phyloP scores from a whole-genome alignment of 257 asterid species.

The Nicotiana otophora region DNA sequence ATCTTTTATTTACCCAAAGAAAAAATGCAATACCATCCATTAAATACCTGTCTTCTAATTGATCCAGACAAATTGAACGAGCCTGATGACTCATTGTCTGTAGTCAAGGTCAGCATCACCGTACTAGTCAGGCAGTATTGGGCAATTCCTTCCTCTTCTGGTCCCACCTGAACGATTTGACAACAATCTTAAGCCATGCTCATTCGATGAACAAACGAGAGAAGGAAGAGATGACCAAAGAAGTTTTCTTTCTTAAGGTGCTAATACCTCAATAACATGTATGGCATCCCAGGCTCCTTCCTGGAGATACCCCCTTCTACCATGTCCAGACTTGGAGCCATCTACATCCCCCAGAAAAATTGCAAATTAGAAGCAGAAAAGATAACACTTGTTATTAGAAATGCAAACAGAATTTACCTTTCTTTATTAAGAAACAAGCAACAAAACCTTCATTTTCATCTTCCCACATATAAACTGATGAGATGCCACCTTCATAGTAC shows the following conservation, averaged over 20 bases:
- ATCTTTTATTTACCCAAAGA: too few species aligned
- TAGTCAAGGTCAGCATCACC: conserved; percentile 91
- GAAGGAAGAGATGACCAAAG: conserved; percentile 3
- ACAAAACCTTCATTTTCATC: conserved; percentile 80
- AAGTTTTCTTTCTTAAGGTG: conserved; percentile 7
- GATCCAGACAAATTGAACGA: conserved; percentile 93
- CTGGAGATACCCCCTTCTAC: conserved; percentile 84
- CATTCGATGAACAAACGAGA: background rate
- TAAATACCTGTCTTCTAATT: conserved; percentile 88
- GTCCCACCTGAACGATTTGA: conserved; percentile 50
- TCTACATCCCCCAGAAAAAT: conserved; percentile 38
- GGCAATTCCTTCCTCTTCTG: conserved; percentile 71
- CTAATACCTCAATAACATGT: conserved; percentile 86
- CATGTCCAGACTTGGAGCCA: conserved; percentile 80
- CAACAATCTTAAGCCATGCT: background rate
- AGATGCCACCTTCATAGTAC: conserved; percentile 98
- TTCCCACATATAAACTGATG: conserved; percentile 95
- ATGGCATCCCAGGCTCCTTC: conserved; percentile 99
- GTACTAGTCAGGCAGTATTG: conserved; percentile 89
- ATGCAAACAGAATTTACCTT: conserved; percentile 42
- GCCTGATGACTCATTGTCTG: conserved; percentile 77
- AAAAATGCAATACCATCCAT: background rate
- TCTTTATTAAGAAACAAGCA: conserved; percentile 90
- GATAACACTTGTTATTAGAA: background rate
- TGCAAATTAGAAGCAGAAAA: conserved; percentile 19